Evolutionary conservation across 106 monocot species (phyloP), one percentile per base, ranked within the genome.

Genomic region (Ottelia alismoides): DNA sequence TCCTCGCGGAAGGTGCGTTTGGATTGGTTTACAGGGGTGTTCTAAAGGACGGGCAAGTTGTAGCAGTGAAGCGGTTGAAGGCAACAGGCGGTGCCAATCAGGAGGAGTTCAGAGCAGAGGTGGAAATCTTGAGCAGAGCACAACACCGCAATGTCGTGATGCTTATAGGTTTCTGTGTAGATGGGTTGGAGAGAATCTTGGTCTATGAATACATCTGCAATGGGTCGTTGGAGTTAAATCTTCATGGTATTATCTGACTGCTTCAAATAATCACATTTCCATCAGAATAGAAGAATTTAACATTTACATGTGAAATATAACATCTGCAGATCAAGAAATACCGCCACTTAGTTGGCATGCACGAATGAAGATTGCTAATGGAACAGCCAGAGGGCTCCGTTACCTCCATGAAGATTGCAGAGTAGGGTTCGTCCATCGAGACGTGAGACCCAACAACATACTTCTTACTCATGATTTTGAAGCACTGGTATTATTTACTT

Each of bases 371-470:
- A 69, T 79, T 6, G 79, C 84, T 12, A 31, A 72, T 0, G 79
- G 84, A 3, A 47, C 68, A 24, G 84, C 84, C 20, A 84, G 79
- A 65, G 79, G 84, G 5, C 59, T 84, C n/a, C 56, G 79, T 3
- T 84, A 79, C 51, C 72, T 84, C 40, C 84, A 84, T 26, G 84
- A 84, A 31, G 84, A 84, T 51, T 79, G 79, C 60, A 72, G 79
- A 56, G 72, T 79, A 1, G 79, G 79, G 6, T 76, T 78, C 35
- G 55, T 84, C 31, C 84, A 84, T 59, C 60, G 65, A 25, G 84
- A 79, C 47, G 28, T 84, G 25, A 55, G 69, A 12, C 75, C 84
- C 18, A 76, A 64, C 27, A 79, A 84, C 58, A 70, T 84, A 30
- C 79, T 84, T 22, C 78, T 84, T 56, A 79, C 78, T 27, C 79